Evolutionary conservation across 345 rosid genomes (phyloP).

Genomic region (Gossypium stocksii): DNA sequence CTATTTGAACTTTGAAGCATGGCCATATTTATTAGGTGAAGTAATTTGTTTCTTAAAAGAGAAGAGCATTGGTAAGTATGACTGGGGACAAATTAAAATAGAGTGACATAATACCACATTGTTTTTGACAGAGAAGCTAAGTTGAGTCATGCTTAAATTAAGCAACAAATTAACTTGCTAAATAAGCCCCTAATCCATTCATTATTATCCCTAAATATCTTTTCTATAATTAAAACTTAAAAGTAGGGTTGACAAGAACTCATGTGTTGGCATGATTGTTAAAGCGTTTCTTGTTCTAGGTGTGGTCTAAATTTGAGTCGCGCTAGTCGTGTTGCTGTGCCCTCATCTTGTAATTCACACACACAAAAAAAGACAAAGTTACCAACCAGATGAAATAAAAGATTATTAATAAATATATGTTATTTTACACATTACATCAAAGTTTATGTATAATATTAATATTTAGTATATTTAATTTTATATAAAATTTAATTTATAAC

Average conservation of each 20-base stretch:
- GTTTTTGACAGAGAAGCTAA: not conserved
- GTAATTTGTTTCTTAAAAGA: not conserved
- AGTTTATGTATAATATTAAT: no score
- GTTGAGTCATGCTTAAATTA: not conserved
- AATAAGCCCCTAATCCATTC: not conserved
- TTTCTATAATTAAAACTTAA: no score
- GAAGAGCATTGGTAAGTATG: no score
- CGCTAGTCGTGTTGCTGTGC: no score
- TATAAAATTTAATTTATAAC: no score
- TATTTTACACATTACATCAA: no score
- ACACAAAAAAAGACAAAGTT: rapidly evolving
- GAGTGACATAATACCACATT: constrained; percentile 11
- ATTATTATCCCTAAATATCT: not conserved
- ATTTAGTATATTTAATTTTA: no score
- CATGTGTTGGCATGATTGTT: not conserved
- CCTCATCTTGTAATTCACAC: no score
- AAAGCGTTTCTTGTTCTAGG: rapidly evolving
- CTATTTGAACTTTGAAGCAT: not conserved
- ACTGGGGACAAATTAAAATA: not conserved
- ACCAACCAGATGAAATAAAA: no score
- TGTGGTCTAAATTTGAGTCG: rapidly evolving
- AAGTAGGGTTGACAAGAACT: not conserved
- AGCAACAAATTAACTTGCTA: not conserved
- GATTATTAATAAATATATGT: no score
- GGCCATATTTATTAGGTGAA: not conserved